Conservation (phyloP, 306 rosid species). For the Hylodesmum podocarpum region DNA sequence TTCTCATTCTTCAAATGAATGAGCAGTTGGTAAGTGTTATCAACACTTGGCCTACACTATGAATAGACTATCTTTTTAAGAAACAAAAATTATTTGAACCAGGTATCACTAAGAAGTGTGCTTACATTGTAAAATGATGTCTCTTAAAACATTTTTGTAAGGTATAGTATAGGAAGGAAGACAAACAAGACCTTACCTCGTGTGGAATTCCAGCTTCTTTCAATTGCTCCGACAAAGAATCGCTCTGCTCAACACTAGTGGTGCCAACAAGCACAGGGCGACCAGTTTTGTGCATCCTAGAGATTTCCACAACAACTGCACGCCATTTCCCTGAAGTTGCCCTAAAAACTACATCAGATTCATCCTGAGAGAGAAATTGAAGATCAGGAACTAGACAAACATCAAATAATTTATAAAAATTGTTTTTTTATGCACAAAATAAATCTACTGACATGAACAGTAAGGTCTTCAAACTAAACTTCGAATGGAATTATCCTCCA, state of each 20-base stretch:
- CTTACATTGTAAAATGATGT: background rate
- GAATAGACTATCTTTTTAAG: conserved; percentile 12
- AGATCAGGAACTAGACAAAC: conserved; percentile 36
- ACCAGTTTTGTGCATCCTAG: conserved; percentile 94
- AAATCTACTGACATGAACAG: conserved; percentile 2
- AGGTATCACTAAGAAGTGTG: conserved; percentile 7
- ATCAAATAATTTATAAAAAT: conserved; percentile 8
- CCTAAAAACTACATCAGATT: conserved; percentile 95
- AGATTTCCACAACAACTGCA: conserved; percentile 94
- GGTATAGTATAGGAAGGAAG: background rate
- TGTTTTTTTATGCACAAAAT: conserved; percentile 4
- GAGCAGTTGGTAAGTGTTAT: conserved; percentile 2
- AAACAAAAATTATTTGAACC: conserved; percentile 2
- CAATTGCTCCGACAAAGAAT: conserved; percentile 78
- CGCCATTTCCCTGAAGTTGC: conserved; percentile 94
- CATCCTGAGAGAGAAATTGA: conserved; percentile 63
- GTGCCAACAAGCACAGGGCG: conserved; percentile 99
- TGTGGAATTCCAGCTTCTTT: conserved; percentile 87
- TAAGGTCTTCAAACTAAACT: background rate
- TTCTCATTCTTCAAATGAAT: conserved; percentile 13
- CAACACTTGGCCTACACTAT: conserved; percentile 4
- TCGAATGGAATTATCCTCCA: conserved; percentile 19
- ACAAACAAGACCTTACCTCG: conserved; percentile 55
- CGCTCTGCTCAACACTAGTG: conserved; percentile 98
- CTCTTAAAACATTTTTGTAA: background rate